Base-by-base conservation (phyloP, 2,329 filamentous ascomycete genomes). In the Fusarium sp. region DNA sequence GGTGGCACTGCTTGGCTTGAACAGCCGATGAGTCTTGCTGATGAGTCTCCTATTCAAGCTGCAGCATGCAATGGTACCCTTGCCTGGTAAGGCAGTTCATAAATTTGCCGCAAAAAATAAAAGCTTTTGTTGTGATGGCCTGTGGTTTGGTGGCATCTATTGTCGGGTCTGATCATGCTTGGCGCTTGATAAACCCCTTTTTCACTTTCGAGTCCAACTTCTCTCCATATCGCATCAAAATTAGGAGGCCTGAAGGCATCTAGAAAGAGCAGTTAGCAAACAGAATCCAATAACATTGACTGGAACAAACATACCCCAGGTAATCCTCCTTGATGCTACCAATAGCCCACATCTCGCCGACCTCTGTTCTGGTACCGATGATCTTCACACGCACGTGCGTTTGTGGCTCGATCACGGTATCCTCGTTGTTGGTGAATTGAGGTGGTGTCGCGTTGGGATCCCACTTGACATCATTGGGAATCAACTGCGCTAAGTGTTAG, bases 381-480 rank as follows among this genome's bases (percentile, higher is more conserved):
- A 99, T 91, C 83, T 98, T 98, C 72, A 98, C 89, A 49, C 96
- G 92, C 70, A 99, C 90, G 75, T 97, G 95, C 18, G 95, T 97
- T 50, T 94, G 94, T 64, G 94, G 94, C 82, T 98, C 95, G 77
- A 99, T 97, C 38, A 94, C 91, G 72, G 95, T 93, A 72, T 97
- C 96, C 68, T 93, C 94, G 76, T 97, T 95, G 80, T 99, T 95
- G 42, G 95, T 97, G 81, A 94, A 99, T 77, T 97, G 94, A 5
- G 95, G 94, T n/a, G 96, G 96, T 40, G 95, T 97, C 54, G 95
- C 95, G 76, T 97, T 97, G 49, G 94, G 92, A 78, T 98, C 95
- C 86, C 93, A 98, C 81, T 94, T 96, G 82, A 98, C 94, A 70
- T 97, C 93, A 71, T 89, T 88, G 2, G 96, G 95, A 75, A 99